phyloP scores from a whole-genome alignment of 805 yeast species.

The Saturnispora gosingensis region DNA sequence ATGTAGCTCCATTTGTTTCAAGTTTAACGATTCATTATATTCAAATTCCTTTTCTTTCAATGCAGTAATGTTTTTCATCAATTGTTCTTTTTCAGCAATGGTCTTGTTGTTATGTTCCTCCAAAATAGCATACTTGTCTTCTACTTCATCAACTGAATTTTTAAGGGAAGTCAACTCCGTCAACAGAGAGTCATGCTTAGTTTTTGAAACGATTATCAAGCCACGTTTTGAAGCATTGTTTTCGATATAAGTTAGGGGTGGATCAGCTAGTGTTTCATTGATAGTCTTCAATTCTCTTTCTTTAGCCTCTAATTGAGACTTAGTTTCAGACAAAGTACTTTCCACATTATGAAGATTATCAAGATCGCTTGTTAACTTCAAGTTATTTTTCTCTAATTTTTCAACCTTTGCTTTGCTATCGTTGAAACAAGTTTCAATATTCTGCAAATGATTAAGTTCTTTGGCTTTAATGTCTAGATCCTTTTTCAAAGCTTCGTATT shows the following conservation, averaged over 20 bases:
- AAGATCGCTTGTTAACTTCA: not conserved
- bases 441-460: constrained; percentile 6
- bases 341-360: not conserved
- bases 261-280: constrained; percentile 7
- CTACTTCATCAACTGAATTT: constrained; percentile 2
- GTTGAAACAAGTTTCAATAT: not conserved
- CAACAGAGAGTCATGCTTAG: not conserved
- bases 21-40: not conserved
- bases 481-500: constrained; percentile 11
- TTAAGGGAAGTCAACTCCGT: not conserved
- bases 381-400: not conserved
- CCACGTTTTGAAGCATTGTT: constrained; percentile 12
- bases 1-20: not conserved
- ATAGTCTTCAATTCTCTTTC: constrained; percentile 6
- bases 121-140: not conserved
- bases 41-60: not conserved
- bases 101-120: not conserved
- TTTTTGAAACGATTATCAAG: constrained; percentile 12
- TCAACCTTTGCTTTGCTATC: not conserved
- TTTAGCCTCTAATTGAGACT: not conserved
- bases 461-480: not conserved
- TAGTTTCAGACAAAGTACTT: not conserved
- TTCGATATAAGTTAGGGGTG: constrained; percentile 16
- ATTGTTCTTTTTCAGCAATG: constrained; percentile 1
- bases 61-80: not conserved